Percentiles rank a stretch among this genome's conserved stretches.
These are phyloP conservation scores for Xylariomycetidae sp. DNA, from an alignment of 2,329 filamentous ascomycete species.

Conservation along the genomic window DNA sequence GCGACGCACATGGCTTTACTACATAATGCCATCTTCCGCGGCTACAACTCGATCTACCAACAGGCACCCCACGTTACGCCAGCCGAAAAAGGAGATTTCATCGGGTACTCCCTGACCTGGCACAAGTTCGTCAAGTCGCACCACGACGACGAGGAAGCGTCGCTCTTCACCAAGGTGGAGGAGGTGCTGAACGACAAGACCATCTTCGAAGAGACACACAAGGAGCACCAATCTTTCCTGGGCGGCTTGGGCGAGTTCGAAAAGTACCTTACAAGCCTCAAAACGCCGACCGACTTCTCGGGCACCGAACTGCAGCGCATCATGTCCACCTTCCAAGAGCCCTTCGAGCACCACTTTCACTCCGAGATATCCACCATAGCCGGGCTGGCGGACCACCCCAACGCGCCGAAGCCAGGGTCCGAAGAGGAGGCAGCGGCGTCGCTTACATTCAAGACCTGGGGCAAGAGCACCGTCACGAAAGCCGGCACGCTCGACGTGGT, in stretches of 20 bases:
- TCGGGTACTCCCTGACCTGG: slow-evolving; percentile 53
- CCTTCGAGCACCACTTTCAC: slow-evolving; percentile 51
- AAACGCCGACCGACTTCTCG: slow-evolving; percentile 36
- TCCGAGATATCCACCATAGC: slow-evolving; percentile 49
- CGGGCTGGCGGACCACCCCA: slow-evolving; percentile 41
- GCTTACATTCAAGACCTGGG: slow-evolving; percentile 52
- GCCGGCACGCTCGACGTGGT: slow-evolving; percentile 54
- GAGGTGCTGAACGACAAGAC: slow-evolving; percentile 42
- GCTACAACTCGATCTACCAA: slow-evolving; percentile 58
- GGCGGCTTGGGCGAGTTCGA: slow-evolving; percentile 45
- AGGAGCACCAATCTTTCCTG: slow-evolving; percentile 51
- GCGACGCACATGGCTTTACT: slow-evolving; percentile 57
- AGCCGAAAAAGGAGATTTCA: slow-evolving; percentile 49
- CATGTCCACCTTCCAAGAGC: slow-evolving; percentile 43
- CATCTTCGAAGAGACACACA: slow-evolving; percentile 45
- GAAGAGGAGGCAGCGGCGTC: slow-evolving; percentile 39
- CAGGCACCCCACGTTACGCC: slow-evolving; percentile 48
- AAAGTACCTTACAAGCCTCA: slow-evolving; percentile 41
- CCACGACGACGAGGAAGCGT: slow-evolving; percentile 54
- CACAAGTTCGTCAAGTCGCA: slow-evolving; percentile 54
- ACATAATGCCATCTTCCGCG: slow-evolving; percentile 57
- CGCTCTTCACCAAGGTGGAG: slow-evolving; percentile 50
- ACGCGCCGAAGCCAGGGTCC: slow-evolving; percentile 41
- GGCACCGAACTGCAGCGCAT: slow-evolving; percentile 39
- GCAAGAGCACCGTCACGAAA: slow-evolving; percentile 58